Conservation (phyloP, 495 filamentous ascomycete genomes). For the Hypoxylon crocopeplum region DNA sequence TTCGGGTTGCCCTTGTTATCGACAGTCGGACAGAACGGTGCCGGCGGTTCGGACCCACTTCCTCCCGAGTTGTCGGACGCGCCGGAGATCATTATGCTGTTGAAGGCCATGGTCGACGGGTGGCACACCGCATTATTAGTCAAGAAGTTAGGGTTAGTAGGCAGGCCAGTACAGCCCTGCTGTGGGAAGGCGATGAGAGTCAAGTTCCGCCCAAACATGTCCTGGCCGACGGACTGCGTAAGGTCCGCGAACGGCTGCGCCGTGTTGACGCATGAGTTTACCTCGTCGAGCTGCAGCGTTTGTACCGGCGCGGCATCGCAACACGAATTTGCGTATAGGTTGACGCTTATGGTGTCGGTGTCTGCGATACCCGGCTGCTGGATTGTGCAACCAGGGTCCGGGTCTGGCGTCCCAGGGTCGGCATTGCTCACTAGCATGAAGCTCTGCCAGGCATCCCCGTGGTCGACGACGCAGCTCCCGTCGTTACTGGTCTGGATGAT, state of each 20-base stretch:
- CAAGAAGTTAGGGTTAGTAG: slow-evolving; percentile 2
- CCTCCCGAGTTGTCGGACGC: slow-evolving; percentile 1
- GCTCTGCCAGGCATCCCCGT: too few relatives aligned
- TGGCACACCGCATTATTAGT: neutral
- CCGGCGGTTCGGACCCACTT: neutral
- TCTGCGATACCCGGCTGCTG: too few relatives aligned
- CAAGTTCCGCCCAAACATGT: neutral
- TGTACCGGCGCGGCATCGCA: too few relatives aligned
- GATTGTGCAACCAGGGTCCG: too few relatives aligned
- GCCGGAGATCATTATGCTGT: slow-evolving; percentile 3
- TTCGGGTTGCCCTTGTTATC: slow-evolving; percentile 4
- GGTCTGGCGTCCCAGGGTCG: too few relatives aligned
- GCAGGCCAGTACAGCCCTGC: neutral
- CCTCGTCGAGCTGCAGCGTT: neutral
- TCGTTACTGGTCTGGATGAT: too few relatives aligned
- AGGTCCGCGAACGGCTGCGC: neutral
- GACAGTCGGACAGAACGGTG: neutral
- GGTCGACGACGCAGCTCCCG: too few relatives aligned
- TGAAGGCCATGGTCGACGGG: neutral
- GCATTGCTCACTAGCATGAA: too few relatives aligned
- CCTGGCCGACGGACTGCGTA: neutral
- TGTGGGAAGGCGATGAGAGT: neutral
- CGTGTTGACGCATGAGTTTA: slow-evolving; percentile 3
- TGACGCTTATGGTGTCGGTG: too few relatives aligned
- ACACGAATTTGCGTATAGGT: too few relatives aligned